phyloP scores from a whole-genome alignment of 2,329 filamentous ascomycete species.

The Aspergillus chevalieri region DNA sequence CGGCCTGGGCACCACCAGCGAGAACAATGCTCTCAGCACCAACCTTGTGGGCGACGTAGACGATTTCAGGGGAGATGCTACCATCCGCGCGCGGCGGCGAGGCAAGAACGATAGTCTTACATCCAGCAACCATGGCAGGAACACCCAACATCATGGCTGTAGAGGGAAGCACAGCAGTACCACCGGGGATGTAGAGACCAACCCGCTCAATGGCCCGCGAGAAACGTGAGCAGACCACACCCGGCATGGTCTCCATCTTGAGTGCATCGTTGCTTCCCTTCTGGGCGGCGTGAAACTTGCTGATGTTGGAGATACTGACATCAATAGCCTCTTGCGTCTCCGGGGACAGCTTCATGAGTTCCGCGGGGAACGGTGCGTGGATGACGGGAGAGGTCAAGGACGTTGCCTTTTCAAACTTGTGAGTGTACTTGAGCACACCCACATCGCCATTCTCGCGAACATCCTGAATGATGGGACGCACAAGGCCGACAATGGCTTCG shows the following conservation, averaged over 20 bases:
- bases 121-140: constrained; percentile 94
- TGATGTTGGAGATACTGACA: constrained; percentile 86
- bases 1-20: constrained; percentile 88
- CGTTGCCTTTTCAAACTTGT: constrained; percentile 96
- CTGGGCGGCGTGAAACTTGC: constrained; percentile 87
- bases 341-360: constrained; percentile 74
- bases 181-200: constrained; percentile 92
- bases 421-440: constrained; percentile 84
- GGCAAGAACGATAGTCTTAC: constrained; percentile 87
- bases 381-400: constrained; percentile 84
- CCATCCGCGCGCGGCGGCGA: constrained; percentile 86
- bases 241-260: constrained; percentile 93
- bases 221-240: constrained; percentile 90
- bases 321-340: constrained; percentile 94
- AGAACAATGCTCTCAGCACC: constrained; percentile 94
- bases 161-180: constrained; percentile 92
- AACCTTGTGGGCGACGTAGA: constrained; percentile 95
- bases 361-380: constrained; percentile 76
- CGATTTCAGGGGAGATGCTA: constrained; percentile 89
- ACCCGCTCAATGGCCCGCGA: constrained; percentile 87
- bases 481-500: constrained; percentile 87
- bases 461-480: constrained; percentile 84
- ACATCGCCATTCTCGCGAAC: constrained; percentile 79
- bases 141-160: constrained; percentile 98
- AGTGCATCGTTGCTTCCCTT: constrained; percentile 70